Conservation (phyloP, 768 basidiomycete species). For the Leccinellum albellum region DNA sequence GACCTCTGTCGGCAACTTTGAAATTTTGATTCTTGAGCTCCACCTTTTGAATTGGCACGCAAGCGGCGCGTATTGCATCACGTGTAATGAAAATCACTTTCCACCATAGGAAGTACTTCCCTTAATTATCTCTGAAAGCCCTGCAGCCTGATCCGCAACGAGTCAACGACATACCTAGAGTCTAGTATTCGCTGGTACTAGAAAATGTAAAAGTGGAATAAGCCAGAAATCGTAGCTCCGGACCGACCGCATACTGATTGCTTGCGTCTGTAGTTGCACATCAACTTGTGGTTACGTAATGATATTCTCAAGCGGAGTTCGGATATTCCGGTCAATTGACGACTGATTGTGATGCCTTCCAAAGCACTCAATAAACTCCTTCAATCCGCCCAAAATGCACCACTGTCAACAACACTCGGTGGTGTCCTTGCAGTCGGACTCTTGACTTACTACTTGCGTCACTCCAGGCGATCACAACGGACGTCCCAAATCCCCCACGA, state of each 20-base stretch:
- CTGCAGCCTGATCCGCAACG: neutral
- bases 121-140: too few relatives aligned
- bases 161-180: neutral
- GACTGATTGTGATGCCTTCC: neutral
- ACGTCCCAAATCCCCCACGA: constrained; percentile 35
- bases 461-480: constrained; percentile 24
- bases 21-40: neutral
- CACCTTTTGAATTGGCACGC: constrained; percentile 4
- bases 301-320: too few relatives aligned
- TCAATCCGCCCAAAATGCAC: neutral
- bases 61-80: constrained; percentile 14
- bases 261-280: too few relatives aligned
- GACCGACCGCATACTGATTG: neutral
- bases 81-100: constrained; percentile 26
- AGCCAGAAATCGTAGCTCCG: neutral
- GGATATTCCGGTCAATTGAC: too few relatives aligned
- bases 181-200: neutral
- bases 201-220: neutral
- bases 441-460: constrained; percentile 17
- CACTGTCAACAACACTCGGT: constrained; percentile 3
- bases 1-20: constrained; percentile 19
- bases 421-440: constrained; percentile 16
- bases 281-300: neutral
- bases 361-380: constrained; percentile 5
- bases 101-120: too few relatives aligned